Conservation (phyloP, 2,329 filamentous ascomycete species). For the Teratosphaeria nubilosa region DNA sequence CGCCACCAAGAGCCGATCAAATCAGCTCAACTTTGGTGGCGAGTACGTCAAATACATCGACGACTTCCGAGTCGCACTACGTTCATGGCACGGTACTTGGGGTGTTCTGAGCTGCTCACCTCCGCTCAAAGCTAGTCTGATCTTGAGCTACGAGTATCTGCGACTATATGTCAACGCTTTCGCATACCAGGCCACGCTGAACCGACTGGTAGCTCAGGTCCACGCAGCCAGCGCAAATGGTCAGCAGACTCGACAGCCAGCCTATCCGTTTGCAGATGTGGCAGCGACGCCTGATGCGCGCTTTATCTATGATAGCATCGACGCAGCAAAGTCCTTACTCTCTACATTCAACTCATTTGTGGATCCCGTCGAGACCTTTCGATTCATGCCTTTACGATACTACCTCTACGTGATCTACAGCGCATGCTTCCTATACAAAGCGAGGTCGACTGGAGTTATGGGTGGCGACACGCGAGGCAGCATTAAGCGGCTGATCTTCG, state of each 20-base stretch:
- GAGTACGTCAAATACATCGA: constrained; percentile 28
- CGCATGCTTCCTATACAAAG: constrained; percentile 57
- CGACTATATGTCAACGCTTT: constrained; percentile 58
- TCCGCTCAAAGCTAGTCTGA: constrained; percentile 49
- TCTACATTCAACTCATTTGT: constrained; percentile 51
- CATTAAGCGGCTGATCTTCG: constrained; percentile 48
- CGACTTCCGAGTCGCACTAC: constrained; percentile 22
- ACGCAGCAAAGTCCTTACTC: constrained; percentile 53
- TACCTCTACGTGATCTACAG: constrained; percentile 55
- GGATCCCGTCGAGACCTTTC: constrained; percentile 48
- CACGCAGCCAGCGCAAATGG: constrained; percentile 18
- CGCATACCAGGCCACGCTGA: constrained; percentile 40
- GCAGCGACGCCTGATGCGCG: constrained; percentile 52
- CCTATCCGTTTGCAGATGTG: constrained; percentile 28
- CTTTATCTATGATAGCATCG: constrained; percentile 57
- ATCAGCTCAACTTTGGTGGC: constrained; percentile 24
- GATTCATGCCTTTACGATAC: constrained; percentile 55
- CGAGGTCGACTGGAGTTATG: constrained; percentile 50
- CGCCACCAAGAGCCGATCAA: constrained; percentile 22
- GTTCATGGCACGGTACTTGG: constrained; percentile 25
- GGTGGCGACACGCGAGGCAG: constrained; percentile 44
- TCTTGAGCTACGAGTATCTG: constrained; percentile 55
- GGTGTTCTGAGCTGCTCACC: constrained; percentile 32
- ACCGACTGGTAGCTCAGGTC: constrained; percentile 15
- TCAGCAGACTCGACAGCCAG: constrained; percentile 9